phyloP scores from a whole-genome alignment of 2,329 filamentous ascomycete species.

The Cladophialophora exuberans region DNA sequence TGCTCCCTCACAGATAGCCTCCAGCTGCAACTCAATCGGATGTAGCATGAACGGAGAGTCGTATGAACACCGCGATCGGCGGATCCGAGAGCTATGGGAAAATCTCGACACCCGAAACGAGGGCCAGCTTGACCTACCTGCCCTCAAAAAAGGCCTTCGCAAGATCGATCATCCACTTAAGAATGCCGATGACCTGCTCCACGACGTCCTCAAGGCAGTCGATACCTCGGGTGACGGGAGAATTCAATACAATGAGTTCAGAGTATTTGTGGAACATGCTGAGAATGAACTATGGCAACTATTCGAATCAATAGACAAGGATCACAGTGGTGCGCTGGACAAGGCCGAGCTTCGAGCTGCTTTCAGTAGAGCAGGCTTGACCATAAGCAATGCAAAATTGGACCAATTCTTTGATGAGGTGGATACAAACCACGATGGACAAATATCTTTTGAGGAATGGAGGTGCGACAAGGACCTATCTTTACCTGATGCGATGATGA shows the following conservation, averaged over 20 bases:
- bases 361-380: conserved; percentile 76
- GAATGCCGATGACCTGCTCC: conserved; percentile 85
- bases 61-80: conserved; percentile 75
- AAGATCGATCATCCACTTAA: conserved; percentile 93
- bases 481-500: not conserved
- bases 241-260: conserved; percentile 94
- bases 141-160: conserved; percentile 79
- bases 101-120: conserved; percentile 76
- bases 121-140: conserved; percentile 81
- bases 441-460: conserved; percentile 93
- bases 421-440: conserved; percentile 84
- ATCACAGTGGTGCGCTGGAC: conserved; percentile 83
- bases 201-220: conserved; percentile 77
- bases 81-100: conserved; percentile 82
- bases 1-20: conserved; percentile 32
- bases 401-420: conserved; percentile 87
- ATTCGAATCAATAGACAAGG: conserved; percentile 83
- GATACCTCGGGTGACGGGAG: conserved; percentile 86
- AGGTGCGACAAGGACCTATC: conserved; percentile 64
- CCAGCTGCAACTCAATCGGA: conserved; percentile 25
- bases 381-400: conserved; percentile 75
- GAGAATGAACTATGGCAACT: conserved; percentile 80
- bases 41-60: conserved; percentile 73
- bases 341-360: conserved; percentile 80
- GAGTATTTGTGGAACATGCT: conserved; percentile 81